Evolutionary conservation across 2,329 filamentous ascomycete species (phyloP).

Genomic region (Myriosclerotinia curreyana): DNA sequence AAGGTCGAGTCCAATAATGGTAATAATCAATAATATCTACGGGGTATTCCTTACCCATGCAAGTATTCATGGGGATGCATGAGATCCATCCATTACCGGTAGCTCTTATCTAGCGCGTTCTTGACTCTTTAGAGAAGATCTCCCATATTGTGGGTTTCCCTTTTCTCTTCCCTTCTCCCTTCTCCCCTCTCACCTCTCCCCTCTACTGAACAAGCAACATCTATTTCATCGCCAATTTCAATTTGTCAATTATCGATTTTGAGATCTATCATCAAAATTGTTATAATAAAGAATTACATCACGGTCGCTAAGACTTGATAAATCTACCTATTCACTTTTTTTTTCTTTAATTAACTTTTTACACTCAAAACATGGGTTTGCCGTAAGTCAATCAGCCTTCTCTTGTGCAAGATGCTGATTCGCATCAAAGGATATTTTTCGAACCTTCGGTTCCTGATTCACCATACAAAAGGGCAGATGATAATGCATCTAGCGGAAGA

Average conservation of each 20-base stretch:
- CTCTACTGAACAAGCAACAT: background rate
- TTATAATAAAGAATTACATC: conserved; percentile 22
- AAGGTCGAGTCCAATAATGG: too few species aligned
- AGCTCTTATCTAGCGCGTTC: too few species aligned
- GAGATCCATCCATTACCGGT: too few species aligned
- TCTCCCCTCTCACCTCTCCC: too few species aligned
- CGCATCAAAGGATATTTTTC: conserved; percentile 36
- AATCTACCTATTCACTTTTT: conserved; percentile 2
- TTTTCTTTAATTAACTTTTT: conserved; percentile 1
- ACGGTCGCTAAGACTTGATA: conserved; percentile 26
- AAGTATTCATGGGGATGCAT: too few species aligned
- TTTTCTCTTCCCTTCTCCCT: too few species aligned
- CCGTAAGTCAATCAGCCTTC: conserved; percentile 36
- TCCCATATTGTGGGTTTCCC: too few species aligned
- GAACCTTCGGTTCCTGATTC: conserved; percentile 36
- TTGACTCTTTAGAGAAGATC: too few species aligned
- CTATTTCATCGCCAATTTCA: background rate
- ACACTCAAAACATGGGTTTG: conserved; percentile 36
- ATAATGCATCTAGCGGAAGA: conserved; percentile 33
- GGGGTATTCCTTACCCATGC: too few species aligned
- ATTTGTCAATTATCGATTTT: conserved; percentile 11
- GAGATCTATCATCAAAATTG: conserved; percentile 23
- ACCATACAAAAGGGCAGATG: conserved; percentile 34
- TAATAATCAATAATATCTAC: too few species aligned
- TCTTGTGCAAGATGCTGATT: conserved; percentile 28